Base-by-base conservation (phyloP, 305 asterid species). In the Solanum hybrid region DNA sequence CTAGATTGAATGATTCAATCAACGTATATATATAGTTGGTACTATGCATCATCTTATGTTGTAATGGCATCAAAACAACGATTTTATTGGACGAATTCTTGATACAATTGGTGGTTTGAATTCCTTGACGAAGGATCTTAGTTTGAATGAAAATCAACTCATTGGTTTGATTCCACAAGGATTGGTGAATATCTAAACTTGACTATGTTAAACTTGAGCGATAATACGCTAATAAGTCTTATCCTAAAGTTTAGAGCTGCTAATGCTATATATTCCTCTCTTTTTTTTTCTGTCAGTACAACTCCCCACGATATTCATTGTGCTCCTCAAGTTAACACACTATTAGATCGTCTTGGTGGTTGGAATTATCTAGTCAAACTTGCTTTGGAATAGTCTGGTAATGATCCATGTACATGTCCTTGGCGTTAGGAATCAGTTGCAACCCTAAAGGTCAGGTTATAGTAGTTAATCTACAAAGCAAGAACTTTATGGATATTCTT, bases 321-420 rank as follows among this genome's bases (percentile, higher is more conserved):
- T 88, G 93, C 96, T 31, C 96, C 98, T 73, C 90, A 96, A 88
- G 99, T 96, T 6, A 89, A 73, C 56, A 93, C 93, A 64, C 96
- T 95, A 89, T 87, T 96, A 32, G 96, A 92, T 29, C 96, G 95
- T 91, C 97, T 96, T 81, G 92, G 31, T 37, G 96, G 72, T 86
- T 35, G 94, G 92, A 90, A 90, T 90, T 96, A 94, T 89, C 98
- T 96, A 1, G 90, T 76, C 60, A 92, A 87, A 16, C 95, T 96
- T 26, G 96, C 95, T 76, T 88, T 92, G 10, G 87, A 90, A 42
- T 96, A 98, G 98, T 87, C 20, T 11, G 20, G 56, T 42, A 42
- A 42, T 42, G 56, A 42, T 4, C 7, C 17, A 13, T 42, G 17
- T 42, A 11, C 6, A 42, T 42, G 56, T 13, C 7, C 56, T 42